Conservation (phyloP, 2,329 filamentous ascomycete species). For the Aspergillus sp. region DNA sequence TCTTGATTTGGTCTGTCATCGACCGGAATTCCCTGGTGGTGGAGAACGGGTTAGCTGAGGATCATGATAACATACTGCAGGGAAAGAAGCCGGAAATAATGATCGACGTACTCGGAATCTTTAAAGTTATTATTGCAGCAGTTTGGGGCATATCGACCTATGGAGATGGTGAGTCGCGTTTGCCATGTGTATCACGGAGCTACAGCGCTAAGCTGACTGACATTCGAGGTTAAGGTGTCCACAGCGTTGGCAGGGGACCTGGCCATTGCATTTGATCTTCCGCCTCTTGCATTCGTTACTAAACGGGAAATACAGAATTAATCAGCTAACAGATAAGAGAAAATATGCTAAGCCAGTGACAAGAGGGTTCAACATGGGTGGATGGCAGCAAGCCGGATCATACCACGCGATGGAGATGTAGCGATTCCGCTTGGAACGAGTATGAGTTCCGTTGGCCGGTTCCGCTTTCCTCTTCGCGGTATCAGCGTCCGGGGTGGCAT, state of each 20-base stretch:
- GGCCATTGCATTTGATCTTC: slow-evolving; percentile 70
- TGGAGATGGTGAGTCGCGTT: neutral
- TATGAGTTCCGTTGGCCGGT: slow-evolving; percentile 49
- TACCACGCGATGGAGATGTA: slow-evolving; percentile 70
- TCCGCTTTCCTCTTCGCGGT: slow-evolving; percentile 47
- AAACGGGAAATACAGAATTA: slow-evolving; percentile 13
- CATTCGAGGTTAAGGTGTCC: slow-evolving; percentile 65
- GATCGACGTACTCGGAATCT: slow-evolving; percentile 69
- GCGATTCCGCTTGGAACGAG: slow-evolving; percentile 64
- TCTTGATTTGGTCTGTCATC: slow-evolving; percentile 72
- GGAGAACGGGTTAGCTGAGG: slow-evolving; percentile 9
- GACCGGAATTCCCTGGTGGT: slow-evolving; percentile 70
- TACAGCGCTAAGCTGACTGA: slow-evolving; percentile 21
- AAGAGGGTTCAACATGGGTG: slow-evolving; percentile 1
- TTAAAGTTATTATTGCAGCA: slow-evolving; percentile 78
- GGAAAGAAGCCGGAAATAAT: neutral
- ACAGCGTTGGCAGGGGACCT: slow-evolving; percentile 66
- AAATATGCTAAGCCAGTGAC: neutral
- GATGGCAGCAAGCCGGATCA: slow-evolving; percentile 25
- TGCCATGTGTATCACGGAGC: neutral
- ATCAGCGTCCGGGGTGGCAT: slow-evolving; percentile 27
- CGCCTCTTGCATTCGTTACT: slow-evolving; percentile 67
- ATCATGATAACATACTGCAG: neutral
- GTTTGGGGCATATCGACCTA: slow-evolving; percentile 64
- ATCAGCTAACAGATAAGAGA: slow-evolving; percentile 7